Percentiles rank a stretch among this genome's conserved stretches.
These are phyloP conservation scores for Gigaspora rosea DNA, from an alignment of 192 early-diverging fungal species.

Conservation along the genomic window DNA sequence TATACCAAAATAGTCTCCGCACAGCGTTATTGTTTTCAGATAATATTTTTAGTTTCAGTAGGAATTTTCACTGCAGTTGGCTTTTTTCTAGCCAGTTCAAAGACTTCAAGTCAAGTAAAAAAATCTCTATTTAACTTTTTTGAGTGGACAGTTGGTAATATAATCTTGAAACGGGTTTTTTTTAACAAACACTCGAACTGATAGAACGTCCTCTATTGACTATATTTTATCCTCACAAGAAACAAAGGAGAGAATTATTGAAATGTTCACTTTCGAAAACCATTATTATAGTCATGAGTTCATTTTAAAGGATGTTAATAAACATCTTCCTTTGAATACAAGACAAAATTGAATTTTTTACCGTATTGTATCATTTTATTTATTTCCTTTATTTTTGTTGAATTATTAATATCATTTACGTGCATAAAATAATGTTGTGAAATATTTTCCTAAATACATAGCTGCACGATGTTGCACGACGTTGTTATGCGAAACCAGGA, in stretches of 20 bases:
- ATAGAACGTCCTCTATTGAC: background rate
- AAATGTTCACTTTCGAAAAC: background rate
- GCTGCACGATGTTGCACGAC: too few relatives aligned
- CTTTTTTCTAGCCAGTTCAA: background rate
- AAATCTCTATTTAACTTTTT: background rate
- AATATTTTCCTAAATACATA: too few relatives aligned
- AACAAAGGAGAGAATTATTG: background rate
- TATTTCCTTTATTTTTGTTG: too few relatives aligned
- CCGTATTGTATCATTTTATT: too few relatives aligned
- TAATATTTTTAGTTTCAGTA: background rate
- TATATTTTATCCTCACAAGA: background rate
- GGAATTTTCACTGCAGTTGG: background rate
- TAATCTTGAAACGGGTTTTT: background rate
- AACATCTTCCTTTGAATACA: background rate
- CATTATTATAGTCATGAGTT: background rate
- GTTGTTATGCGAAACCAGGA: too few relatives aligned
- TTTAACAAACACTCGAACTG: background rate
- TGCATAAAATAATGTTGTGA: too few relatives aligned
- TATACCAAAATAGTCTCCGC: too few relatives aligned
- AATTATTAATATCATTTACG: too few relatives aligned
- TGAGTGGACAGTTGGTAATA: background rate
- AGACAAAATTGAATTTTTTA: slow-evolving; percentile 1
- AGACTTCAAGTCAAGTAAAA: background rate
- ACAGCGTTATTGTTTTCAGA: background rate
- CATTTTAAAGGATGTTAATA: background rate